These are phyloP conservation scores for Paxillus rubicundulus DNA, from an alignment of 768 basidiomycete species.

Conservation along the genomic window DNA sequence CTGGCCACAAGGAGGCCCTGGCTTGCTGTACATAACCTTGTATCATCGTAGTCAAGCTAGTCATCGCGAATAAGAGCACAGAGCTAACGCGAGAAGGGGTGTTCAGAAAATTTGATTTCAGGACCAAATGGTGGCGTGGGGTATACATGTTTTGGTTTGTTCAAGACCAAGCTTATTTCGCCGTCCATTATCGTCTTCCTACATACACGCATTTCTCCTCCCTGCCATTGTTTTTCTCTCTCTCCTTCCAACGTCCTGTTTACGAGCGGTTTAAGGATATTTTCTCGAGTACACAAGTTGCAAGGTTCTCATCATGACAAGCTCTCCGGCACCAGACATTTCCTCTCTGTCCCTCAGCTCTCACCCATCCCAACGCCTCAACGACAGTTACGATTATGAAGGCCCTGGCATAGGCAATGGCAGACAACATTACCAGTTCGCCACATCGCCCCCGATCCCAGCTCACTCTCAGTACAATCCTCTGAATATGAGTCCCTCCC, in stretches of 20 bases:
- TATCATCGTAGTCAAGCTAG: too few species aligned
- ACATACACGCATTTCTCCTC: constrained; percentile 24
- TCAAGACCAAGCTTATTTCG: constrained; percentile 14
- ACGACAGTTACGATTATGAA: constrained; percentile 86
- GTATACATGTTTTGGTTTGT: constrained; percentile 25
- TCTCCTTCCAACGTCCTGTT: constrained; percentile 29
- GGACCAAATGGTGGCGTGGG: constrained; percentile 31
- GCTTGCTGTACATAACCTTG: background rate
- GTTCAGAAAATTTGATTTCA: constrained; percentile 2
- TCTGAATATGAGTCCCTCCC: constrained; percentile 62
- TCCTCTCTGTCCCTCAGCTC: constrained; percentile 71
- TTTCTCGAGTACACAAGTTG: constrained; percentile 11
- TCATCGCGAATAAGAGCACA: too few species aligned
- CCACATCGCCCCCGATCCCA: constrained; percentile 58
- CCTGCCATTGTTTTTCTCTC: constrained; percentile 27
- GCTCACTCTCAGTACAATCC: constrained; percentile 48
- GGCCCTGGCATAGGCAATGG: constrained; percentile 45
- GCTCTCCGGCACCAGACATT: constrained; percentile 74
- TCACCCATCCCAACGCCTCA: constrained; percentile 66
- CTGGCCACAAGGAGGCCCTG: background rate
- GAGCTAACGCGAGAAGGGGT: too few species aligned
- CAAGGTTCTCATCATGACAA: constrained; percentile 60
- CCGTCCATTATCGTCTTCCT: constrained; percentile 13
- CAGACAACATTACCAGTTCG: constrained; percentile 69
- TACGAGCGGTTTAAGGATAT: constrained; percentile 30